Evolutionary conservation across 768 basidiomycete genomes (phyloP).

Genomic region (Rhodosporidiobolus odoratus): DNA sequence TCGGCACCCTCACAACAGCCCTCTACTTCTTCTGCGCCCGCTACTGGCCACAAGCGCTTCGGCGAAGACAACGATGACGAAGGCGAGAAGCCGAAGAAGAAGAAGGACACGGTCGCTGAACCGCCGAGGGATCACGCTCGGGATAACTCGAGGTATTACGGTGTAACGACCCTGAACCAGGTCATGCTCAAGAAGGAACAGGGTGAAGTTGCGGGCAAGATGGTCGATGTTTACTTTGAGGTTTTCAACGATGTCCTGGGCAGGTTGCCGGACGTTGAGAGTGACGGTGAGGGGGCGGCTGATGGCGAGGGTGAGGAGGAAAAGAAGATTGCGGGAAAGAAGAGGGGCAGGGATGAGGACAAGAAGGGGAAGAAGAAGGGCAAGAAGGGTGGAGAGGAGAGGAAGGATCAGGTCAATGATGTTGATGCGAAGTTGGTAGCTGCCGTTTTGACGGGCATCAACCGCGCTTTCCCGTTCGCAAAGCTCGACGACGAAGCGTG

Average conservation of each 20-base stretch:
- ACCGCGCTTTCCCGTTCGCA: conserved; percentile 89
- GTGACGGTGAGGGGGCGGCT: conserved; percentile 29
- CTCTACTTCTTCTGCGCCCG: conserved; percentile 45
- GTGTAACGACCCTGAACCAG: conserved; percentile 90
- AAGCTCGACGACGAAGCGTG: conserved; percentile 69
- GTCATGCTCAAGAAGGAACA: conserved; percentile 66
- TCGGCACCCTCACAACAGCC: conserved; percentile 42
- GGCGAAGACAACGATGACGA: conserved; percentile 37
- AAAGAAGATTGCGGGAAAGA: conserved; percentile 32
- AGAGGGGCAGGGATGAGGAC: conserved; percentile 42
- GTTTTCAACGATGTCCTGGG: conserved; percentile 84
- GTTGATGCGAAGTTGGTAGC: conserved; percentile 72
- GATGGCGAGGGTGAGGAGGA: conserved; percentile 1
- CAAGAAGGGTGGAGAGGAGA: conserved; percentile 50
- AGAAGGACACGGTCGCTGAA: conserved; percentile 46
- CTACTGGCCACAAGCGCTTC: conserved; percentile 52
- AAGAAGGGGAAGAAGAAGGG: conserved; percentile 48
- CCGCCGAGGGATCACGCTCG: conserved; percentile 36
- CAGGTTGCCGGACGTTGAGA: conserved; percentile 43
- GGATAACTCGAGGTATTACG: conserved; percentile 81
- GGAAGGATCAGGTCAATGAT: conserved; percentile 48
- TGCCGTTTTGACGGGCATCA: conserved; percentile 86
- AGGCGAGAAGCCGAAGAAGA: conserved; percentile 49
- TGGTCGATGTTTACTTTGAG: conserved; percentile 89
- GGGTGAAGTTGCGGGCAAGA: conserved; percentile 63